Conservation (phyloP, 345 rosid species). For the Syzygium grande region DNA sequence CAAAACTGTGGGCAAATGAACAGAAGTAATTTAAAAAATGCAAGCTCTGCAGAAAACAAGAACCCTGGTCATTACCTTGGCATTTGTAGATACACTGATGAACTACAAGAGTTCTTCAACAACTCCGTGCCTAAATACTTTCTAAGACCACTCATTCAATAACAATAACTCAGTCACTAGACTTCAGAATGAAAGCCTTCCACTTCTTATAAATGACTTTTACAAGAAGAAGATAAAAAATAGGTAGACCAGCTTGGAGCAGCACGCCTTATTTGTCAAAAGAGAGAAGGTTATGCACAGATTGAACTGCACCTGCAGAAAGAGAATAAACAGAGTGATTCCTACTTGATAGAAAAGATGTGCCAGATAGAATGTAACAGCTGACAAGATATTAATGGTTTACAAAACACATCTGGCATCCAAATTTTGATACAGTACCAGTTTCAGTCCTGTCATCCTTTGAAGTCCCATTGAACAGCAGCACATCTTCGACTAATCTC, state of each 20-base stretch:
- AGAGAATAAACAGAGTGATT: neutral
- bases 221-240: neutral
- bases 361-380: neutral
- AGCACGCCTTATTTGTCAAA: slow-evolving; percentile 67
- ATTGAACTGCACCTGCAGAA: slow-evolving; percentile 61
- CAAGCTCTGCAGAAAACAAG: neutral
- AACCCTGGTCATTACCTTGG: slow-evolving; percentile 42
- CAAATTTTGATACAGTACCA: slow-evolving; percentile 68
- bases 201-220: neutral
- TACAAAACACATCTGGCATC: slow-evolving; percentile 48
- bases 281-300: slow-evolving; percentile 71
- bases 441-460: slow-evolving; percentile 78
- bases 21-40: too few relatives aligned
- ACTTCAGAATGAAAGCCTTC: neutral
- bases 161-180: neutral
- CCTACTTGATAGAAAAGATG: neutral
- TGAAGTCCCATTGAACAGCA: slow-evolving; percentile 37
- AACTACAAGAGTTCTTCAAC: slow-evolving; percentile 95
- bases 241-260: too few relatives aligned
- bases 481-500: slow-evolving; percentile 49
- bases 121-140: slow-evolving; percentile 94
- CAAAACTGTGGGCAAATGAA: too few relatives aligned
- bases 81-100: slow-evolving; percentile 88
- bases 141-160: slow-evolving; percentile 26
- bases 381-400: neutral